Conservation (phyloP, 192 early-diverging fungal genomes). For the Podila horticola region DNA sequence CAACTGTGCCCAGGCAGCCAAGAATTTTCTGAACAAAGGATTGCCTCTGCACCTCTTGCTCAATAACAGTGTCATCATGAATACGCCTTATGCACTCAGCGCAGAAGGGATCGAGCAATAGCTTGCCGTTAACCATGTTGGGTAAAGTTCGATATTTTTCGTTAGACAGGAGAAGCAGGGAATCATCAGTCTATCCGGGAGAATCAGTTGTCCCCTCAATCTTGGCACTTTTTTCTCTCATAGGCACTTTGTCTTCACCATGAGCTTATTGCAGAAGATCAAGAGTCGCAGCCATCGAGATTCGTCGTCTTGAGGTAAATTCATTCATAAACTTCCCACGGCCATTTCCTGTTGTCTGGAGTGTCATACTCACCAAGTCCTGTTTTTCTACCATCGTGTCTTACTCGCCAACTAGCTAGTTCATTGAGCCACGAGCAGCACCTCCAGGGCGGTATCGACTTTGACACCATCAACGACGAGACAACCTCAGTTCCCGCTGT, state of each 20-base stretch:
- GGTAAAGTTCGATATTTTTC: no score
- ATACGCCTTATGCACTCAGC: background rate
- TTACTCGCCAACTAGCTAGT: background rate
- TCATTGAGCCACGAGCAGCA: conserved; percentile 26
- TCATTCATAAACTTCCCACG: no score
- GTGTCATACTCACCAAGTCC: no score
- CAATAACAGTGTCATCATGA: background rate
- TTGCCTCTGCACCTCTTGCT: background rate
- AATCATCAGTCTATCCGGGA: no score
- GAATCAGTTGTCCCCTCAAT: no score
- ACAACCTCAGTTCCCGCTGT: conserved; percentile 13
- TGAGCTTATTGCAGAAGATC: conserved; percentile 10
- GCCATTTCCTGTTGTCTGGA: no score
- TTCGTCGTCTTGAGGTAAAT: conserved; percentile 46
- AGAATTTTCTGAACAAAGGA: background rate
- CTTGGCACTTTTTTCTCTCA: no score
- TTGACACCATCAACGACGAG: conserved; percentile 52
- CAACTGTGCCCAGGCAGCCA: background rate
- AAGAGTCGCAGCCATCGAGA: conserved; percentile 26
- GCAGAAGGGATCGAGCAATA: background rate
- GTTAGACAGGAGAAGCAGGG: no score
- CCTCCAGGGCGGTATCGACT: conserved; percentile 36
- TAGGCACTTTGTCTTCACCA: conserved; percentile 24
- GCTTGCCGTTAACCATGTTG: background rate
- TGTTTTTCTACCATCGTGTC: no score